Evolutionary conservation across 768 basidiomycete genomes (phyloP).

Genomic region (Russula griseocarnosa): DNA sequence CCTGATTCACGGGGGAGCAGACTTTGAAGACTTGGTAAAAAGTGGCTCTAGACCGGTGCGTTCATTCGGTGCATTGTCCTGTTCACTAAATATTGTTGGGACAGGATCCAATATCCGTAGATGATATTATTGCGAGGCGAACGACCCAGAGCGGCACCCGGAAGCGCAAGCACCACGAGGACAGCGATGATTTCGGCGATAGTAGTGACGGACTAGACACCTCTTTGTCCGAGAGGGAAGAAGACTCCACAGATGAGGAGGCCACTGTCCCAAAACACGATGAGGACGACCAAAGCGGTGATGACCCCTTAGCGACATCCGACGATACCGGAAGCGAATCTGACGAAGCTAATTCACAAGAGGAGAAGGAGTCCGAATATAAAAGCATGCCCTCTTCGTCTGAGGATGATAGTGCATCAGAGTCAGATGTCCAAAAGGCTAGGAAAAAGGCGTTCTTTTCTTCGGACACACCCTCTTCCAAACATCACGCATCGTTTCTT

Average conservation of each 20-base stretch:
- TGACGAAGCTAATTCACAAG: slow-evolving; percentile 31
- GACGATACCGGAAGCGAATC: slow-evolving; percentile 27
- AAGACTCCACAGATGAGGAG: slow-evolving; percentile 30
- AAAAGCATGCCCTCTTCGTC: slow-evolving; percentile 52
- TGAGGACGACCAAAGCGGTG: slow-evolving; percentile 36
- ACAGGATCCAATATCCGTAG: slow-evolving; percentile 78
- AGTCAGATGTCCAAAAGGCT: slow-evolving; percentile 54
- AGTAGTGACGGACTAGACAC: neutral
- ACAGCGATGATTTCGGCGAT: neutral
- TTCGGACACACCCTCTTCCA: slow-evolving; percentile 42
- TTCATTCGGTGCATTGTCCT: slow-evolving; percentile 17
- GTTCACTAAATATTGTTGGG: slow-evolving; percentile 15
- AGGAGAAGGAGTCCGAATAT: slow-evolving; percentile 29
- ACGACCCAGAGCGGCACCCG: slow-evolving; percentile 41
- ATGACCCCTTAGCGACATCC: slow-evolving; percentile 22
- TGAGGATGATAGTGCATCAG: slow-evolving; percentile 57
- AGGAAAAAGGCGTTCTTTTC: slow-evolving; percentile 90
- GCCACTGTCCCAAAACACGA: slow-evolving; percentile 37
- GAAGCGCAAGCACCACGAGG: slow-evolving; percentile 60
- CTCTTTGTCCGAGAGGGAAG: slow-evolving; percentile 31
- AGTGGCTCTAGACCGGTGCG: slow-evolving; percentile 59
- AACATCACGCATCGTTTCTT: slow-evolving; percentile 74
- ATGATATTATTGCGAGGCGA: slow-evolving; percentile 85
- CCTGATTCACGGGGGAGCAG: slow-evolving; percentile 41
- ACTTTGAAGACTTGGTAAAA: slow-evolving; percentile 55